These are phyloP conservation scores for Globisporangium rhizosaccharum DNA, from an alignment of 352 stramenopile genomes.

Conservation along the genomic window DNA sequence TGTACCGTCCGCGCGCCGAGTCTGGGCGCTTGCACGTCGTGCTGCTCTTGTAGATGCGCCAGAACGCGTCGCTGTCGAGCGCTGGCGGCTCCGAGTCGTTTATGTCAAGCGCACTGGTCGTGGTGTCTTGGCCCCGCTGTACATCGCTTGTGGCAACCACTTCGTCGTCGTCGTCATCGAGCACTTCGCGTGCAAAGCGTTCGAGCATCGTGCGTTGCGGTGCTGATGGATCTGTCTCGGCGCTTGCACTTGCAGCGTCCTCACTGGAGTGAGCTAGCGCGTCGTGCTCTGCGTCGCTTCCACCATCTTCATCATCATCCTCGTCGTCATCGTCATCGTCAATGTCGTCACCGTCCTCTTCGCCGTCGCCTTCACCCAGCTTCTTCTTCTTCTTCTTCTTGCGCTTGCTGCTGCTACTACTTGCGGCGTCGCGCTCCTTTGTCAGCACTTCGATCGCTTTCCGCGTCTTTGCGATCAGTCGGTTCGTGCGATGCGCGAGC, in stretches of 20 bases:
- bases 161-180: conserved; percentile 17
- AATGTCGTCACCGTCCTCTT: conserved; percentile 6
- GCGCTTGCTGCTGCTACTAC: background rate
- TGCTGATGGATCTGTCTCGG: background rate
- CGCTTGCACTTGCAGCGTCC: background rate
- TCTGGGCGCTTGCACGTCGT: conserved; percentile 32
- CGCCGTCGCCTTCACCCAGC: conserved; percentile 2
- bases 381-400: conserved; percentile 2
- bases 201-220: conserved; percentile 7
- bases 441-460: conserved; percentile 32
- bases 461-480: conserved; percentile 53
- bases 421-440: conserved; percentile 14
- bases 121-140: background rate
- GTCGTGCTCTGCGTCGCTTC: background rate
- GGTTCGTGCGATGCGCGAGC: conserved; percentile 52
- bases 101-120: too few relatives aligned
- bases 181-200: conserved; percentile 46
- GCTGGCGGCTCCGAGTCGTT: conserved; percentile 1
- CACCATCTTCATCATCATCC: background rate
- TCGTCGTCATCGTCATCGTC: background rate
- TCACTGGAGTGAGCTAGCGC: background rate
- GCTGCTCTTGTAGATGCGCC: conserved; percentile 48
- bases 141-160: background rate
- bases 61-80: conserved; percentile 34
- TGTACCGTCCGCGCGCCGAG: conserved; percentile 57